Base-by-base conservation (phyloP, 2,329 filamentous ascomycete species). In the Phyllosticta citribraziliensis region DNA sequence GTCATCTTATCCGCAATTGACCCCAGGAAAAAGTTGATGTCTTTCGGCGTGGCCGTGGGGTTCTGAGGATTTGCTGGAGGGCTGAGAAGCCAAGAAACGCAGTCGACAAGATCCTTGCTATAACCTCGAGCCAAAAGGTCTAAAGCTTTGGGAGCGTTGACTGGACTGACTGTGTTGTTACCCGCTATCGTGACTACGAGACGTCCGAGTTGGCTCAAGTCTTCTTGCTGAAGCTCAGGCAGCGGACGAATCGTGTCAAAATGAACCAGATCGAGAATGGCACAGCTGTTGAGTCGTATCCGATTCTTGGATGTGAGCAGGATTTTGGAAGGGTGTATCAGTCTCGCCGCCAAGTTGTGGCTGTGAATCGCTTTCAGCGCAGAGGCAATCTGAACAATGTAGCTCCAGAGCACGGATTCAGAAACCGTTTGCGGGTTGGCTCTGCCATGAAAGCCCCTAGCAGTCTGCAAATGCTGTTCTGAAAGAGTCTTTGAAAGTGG, bases 291-390 rank as follows among this genome's bases (percentile, higher is more conserved):
- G 52, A 99, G 79, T 33, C 93, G 87, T 64, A 99, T 84, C 33
- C 92, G 88, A 70, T 93, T 94, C 75, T 93, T 96, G 53, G 91
- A 88, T 0, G 93, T 97, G 22, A 97, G 71, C 17, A 99, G 82
- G 62, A 99, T 87, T 73, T 97, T 97, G 74, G 85, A 93, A 12
- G 89, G 82, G 63, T 94, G 90, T 54, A 99, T 85, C 58, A 93
- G 88, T 56, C 92, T 84, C 47, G 92, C 93, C 22, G 94, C 93
- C 51, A 97, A 80, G 20, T 89, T 88, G 60, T 82, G 84, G 12
- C 82, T 81, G 70, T 99, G 94, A 50, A 99, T 93, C 0, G 88
- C 83, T 70, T 90, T 93, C 40, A 99, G 78, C 0, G 90, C 94
- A 65, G 88, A 94, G 50, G 91, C 87, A 64, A 99, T 87, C 73